Percentiles rank a stretch among this genome's conserved stretches.
phyloP scores from a whole-genome alignment of 345 rosid genomes.

The Durio zibethinus region DNA sequence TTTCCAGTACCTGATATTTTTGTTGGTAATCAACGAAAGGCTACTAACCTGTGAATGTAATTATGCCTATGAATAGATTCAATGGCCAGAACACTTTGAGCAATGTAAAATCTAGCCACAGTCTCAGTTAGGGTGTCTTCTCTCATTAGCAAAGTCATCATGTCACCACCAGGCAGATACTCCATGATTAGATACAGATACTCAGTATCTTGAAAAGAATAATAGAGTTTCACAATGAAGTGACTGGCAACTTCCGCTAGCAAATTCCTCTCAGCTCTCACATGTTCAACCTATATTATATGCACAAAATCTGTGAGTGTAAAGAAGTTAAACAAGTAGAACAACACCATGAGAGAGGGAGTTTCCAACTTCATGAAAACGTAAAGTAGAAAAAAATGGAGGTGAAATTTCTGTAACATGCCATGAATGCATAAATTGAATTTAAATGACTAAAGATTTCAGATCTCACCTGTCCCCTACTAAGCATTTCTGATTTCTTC shows the following conservation, averaged over 20 bases:
- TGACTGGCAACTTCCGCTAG: slow-evolving; percentile 92
- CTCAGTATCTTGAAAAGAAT: slow-evolving; percentile 84
- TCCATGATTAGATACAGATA: slow-evolving; percentile 86
- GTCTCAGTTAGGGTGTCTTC: slow-evolving; percentile 94
- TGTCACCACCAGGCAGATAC: slow-evolving; percentile 92
- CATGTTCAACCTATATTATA: slow-evolving; percentile 73
- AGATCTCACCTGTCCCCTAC: slow-evolving; percentile 85
- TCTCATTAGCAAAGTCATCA: slow-evolving; percentile 90
- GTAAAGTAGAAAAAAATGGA: neutral
- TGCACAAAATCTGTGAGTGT: slow-evolving; percentile 4
- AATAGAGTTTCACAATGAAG: slow-evolving; percentile 87
- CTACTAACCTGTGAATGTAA: slow-evolving; percentile 79
- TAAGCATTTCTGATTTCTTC: slow-evolving; percentile 97
- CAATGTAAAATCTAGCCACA: slow-evolving; percentile 86
- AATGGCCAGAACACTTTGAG: slow-evolving; percentile 84
- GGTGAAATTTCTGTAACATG: neutral
- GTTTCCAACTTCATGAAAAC: neutral
- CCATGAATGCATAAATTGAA: neutral
- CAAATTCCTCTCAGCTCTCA: slow-evolving; percentile 91
- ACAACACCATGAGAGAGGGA: neutral
- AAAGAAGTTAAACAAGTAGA: neutral
- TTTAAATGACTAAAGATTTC: neutral
- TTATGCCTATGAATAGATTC: slow-evolving; percentile 91
- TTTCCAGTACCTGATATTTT: neutral
- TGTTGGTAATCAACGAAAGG: slow-evolving; percentile 5